A percentile compares a stretch with the other conserved stretches of the same genome.
Conservation (phyloP, 1,284 basidiomycete genomes). For the Filobasidium uniguttulatum region DNA sequence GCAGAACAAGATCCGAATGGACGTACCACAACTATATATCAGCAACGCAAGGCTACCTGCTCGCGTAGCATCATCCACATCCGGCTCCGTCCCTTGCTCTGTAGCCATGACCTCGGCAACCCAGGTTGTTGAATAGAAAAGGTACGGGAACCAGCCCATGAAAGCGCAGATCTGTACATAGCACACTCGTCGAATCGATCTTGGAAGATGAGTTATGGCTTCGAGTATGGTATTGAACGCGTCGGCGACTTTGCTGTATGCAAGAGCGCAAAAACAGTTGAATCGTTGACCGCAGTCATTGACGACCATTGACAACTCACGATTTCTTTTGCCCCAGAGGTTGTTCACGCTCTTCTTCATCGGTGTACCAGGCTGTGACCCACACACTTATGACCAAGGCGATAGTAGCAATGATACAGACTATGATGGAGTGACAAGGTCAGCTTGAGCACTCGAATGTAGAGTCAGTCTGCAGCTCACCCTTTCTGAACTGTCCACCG, state of each 20-base stretch:
- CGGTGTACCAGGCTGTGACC: slow-evolving; percentile 69
- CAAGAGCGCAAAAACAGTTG: neutral
- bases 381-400: slow-evolving; percentile 68
- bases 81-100: slow-evolving; percentile 55
- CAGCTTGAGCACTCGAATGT: neutral
- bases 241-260: slow-evolving; percentile 40
- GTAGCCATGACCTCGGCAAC: slow-evolving; percentile 80
- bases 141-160: slow-evolving; percentile 69
- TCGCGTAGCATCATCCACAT: slow-evolving; percentile 65
- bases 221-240: slow-evolving; percentile 60
- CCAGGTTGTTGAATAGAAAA: slow-evolving; percentile 91
- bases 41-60: slow-evolving; percentile 80
- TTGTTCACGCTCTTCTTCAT: slow-evolving; percentile 53
- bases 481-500: slow-evolving; percentile 83
- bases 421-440: slow-evolving; percentile 26
- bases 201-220: slow-evolving; percentile 60
- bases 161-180: slow-evolving; percentile 43
- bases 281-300: neutral
- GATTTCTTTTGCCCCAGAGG: slow-evolving; percentile 32
- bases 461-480: no score
- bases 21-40: slow-evolving; percentile 49
- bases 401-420: slow-evolving; percentile 71
- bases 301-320: slow-evolving; percentile 16
- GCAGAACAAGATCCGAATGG: neutral
- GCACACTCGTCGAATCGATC: slow-evolving; percentile 72